Evolutionary conservation across 371 early-diverging fungal species (phyloP), one percentile per base, ranked within the genome.

Genomic region (Thermomucor indicae-seudaticae): DNA sequence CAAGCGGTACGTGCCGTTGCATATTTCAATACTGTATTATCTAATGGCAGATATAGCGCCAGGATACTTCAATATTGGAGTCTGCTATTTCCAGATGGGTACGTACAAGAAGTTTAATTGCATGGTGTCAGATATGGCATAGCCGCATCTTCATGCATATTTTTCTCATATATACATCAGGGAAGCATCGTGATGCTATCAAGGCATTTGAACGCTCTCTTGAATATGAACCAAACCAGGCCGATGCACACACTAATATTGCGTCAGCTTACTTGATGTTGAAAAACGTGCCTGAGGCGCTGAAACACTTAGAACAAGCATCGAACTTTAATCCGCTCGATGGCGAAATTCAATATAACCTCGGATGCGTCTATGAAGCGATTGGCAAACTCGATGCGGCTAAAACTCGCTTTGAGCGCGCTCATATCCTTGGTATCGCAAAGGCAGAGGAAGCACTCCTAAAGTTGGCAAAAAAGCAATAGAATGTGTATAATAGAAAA

Each of bases 231-330:
- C 85, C 89, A 0, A 60, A 72, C 50, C 76, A 79, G 25, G 76
- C 87, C 0, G 93, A 93, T 64, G 90, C 85, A 16, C 90, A 89
- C 51, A 88, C 89, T 54, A 93, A 91, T 62, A 65, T 90, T 24
- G 93, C 90, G 2, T 88, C 85, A n/a, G 76, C 83, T 6, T 81
- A 83, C 44, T 78, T 87, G 39, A 75, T 88, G 64, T 52, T 79
- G 28, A 75, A 83, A 43, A 73, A 83, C 23, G 78, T 87, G 44
- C 24, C 62, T n/a, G 65, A 65, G 6, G 90, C 91, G 0, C 50
- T 89, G 27, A 59, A 51, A 14, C 88, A 90, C 58, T 73, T 90
- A 48, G 72, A 80, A 55, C 75, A 79, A 27, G 93, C 93, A 1
- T 70, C 82, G 20, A 76, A 80, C 42, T 71, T 92, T 41, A 75